phyloP scores from a whole-genome alignment of 176 grass and related monocot genomes.

The Elymus sibiricus region DNA sequence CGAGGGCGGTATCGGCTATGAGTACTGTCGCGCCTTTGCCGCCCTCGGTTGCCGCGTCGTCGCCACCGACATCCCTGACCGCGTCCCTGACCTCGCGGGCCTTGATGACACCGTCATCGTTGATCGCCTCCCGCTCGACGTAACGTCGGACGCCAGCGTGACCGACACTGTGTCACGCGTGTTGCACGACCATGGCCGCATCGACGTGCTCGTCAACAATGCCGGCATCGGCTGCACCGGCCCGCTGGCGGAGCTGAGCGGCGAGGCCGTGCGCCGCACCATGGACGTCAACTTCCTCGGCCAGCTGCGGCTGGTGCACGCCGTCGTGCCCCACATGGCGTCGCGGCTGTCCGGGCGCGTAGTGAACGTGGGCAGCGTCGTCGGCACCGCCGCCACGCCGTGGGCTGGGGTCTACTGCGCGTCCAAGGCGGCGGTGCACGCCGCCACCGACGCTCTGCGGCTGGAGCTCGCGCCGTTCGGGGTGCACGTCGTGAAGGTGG shows the following conservation, averaged over 20 bases:
- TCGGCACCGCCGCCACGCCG: slow-evolving; percentile 39
- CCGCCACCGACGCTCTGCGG: slow-evolving; percentile 51
- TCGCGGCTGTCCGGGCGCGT: slow-evolving; percentile 19
- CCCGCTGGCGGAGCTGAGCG: slow-evolving; percentile 47
- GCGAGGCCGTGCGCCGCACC: slow-evolving; percentile 17
- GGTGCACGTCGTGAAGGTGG: slow-evolving; percentile 57
- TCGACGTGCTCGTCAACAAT: slow-evolving; percentile 67
- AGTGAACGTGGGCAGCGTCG: slow-evolving; percentile 61
- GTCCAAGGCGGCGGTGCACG: slow-evolving; percentile 64
- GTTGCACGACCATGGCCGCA: not conserved
- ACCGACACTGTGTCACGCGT: not conserved
- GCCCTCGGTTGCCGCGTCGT: slow-evolving; percentile 47
- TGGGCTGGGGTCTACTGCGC: slow-evolving; percentile 54
- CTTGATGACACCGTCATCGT: not conserved
- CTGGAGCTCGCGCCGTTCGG: slow-evolving; percentile 52
- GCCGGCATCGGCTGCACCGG: slow-evolving; percentile 59
- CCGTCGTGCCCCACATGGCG: slow-evolving; percentile 45
- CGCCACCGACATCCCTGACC: slow-evolving; percentile 47
- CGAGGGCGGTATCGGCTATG: slow-evolving; percentile 61
- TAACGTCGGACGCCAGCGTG: slow-evolving; percentile 47
- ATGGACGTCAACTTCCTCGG: slow-evolving; percentile 59
- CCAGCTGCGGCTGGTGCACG: slow-evolving; percentile 35
- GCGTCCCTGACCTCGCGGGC: slow-evolving; percentile 14
- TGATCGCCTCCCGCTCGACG: slow-evolving; percentile 38
- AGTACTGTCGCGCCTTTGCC: slow-evolving; percentile 51